Conservation (phyloP, 441 rosid genomes). For the Theobroma grandiflorum region DNA sequence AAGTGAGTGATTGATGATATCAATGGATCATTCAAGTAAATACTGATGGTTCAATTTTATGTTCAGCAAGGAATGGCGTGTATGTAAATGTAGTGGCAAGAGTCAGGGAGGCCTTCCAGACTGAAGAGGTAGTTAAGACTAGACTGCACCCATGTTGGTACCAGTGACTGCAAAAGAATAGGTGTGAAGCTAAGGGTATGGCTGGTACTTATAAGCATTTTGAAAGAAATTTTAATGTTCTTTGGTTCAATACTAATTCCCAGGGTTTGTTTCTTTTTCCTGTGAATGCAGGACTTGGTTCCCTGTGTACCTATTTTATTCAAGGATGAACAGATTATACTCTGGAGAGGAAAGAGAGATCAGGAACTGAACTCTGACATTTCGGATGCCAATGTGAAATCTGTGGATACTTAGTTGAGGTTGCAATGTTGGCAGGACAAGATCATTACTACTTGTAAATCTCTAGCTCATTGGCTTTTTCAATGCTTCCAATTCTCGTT, state of each 20-base stretch:
- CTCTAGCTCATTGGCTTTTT: neutral
- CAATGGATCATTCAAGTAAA: neutral
- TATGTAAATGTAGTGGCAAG: slow-evolving; percentile 77
- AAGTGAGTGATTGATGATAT: neutral
- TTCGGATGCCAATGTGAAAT: slow-evolving; percentile 4
- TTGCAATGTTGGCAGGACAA: neutral
- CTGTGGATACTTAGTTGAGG: slow-evolving; percentile 13
- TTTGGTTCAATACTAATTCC: neutral
- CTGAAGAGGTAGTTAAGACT: slow-evolving; percentile 82
- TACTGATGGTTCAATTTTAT: slow-evolving; percentile 1
- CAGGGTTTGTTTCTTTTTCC: neutral
- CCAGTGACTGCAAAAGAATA: slow-evolving; percentile 85
- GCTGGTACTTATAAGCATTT: neutral
- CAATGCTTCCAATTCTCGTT: no score
- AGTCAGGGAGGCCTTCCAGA: slow-evolving; percentile 70
- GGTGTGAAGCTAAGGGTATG: slow-evolving; percentile 81
- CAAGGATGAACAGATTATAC: slow-evolving; percentile 82
- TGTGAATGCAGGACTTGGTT: slow-evolving; percentile 73
- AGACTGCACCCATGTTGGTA: slow-evolving; percentile 79
- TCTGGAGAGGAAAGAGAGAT: slow-evolving; percentile 70
- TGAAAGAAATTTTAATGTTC: slow-evolving; percentile 5
- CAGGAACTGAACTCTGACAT: slow-evolving; percentile 20
- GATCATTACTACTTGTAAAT: neutral
- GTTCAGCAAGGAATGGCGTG: slow-evolving; percentile 87
- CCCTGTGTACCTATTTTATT: slow-evolving; percentile 83